Conservation (phyloP, 345 rosid genomes). For the Sisymbrium altissimum region DNA sequence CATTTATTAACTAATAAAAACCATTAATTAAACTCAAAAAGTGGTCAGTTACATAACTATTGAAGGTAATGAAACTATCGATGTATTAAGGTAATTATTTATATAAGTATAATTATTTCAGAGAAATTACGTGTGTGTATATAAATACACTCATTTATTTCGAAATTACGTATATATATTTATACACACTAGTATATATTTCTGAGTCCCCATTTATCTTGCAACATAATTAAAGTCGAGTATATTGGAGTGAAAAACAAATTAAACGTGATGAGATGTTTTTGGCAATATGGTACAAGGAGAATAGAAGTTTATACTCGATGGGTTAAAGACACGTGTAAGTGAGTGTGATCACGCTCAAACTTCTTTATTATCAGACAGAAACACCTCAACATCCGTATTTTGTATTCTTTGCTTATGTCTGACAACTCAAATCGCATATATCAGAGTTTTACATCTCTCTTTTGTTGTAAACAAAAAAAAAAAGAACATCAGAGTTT, state of each 20-base stretch:
- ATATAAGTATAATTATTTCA: not conserved
- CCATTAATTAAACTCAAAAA: not conserved
- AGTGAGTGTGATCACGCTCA: not conserved
- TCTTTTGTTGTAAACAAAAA: too few relatives aligned
- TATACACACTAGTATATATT: not conserved
- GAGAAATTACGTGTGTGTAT: not conserved
- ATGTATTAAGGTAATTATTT: not conserved
- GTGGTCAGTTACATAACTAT: not conserved
- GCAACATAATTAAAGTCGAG: not conserved
- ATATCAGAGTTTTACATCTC: not conserved
- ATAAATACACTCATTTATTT: not conserved
- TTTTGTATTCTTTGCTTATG: slow-evolving; percentile 1
- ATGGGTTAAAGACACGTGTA: slow-evolving; percentile 14
- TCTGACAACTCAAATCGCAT: not conserved
- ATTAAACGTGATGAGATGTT: not conserved
- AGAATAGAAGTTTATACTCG: not conserved
- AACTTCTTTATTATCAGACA: slow-evolving; percentile 6
- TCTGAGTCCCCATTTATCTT: too few relatives aligned
- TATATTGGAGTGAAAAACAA: not conserved
- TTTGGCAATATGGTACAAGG: not conserved
- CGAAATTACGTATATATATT: not conserved
- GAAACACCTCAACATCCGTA: slow-evolving; percentile 1
- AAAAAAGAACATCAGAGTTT: not conserved
- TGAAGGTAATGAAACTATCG: not conserved
- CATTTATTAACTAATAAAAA: not conserved